Evolutionary conservation across 495 filamentous ascomycete species (phyloP).

Genomic region (Aspergillus cavernicola): DNA sequence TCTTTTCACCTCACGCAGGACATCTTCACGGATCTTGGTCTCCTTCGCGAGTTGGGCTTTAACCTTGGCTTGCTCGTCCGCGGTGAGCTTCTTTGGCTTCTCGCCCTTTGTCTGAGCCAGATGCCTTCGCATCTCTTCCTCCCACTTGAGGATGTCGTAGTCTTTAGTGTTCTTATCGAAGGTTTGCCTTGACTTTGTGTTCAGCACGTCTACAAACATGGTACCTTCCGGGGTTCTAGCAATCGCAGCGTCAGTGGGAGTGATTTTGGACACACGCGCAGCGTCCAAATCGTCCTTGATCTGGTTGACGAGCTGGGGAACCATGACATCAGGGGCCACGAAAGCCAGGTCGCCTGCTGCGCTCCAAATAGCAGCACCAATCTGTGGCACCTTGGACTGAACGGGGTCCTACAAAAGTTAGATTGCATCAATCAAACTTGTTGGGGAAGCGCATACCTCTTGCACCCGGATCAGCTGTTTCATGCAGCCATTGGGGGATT

Average conservation of each 20-base stretch:
- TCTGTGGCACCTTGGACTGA: conserved; percentile 35
- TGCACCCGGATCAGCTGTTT: conserved; percentile 38
- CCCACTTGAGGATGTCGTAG: conserved; percentile 95
- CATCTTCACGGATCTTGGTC: conserved; percentile 64
- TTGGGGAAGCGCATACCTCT: conserved; percentile 13
- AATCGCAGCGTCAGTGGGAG: conserved; percentile 85
- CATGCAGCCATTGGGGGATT: conserved; percentile 47
- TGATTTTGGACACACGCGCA: conserved; percentile 61
- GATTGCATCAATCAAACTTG: neutral
- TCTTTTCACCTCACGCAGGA: conserved; percentile 62
- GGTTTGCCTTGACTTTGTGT: conserved; percentile 64
- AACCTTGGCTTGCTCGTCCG: conserved; percentile 84
- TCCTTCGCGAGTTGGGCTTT: conserved; percentile 90
- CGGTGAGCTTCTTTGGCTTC: conserved; percentile 81
- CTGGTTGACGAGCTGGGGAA: conserved; percentile 68
- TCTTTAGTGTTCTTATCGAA: conserved; percentile 84
- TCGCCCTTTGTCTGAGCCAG: conserved; percentile 88
- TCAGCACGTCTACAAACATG: conserved; percentile 83
- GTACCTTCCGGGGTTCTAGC: conserved; percentile 84
- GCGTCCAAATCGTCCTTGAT: conserved; percentile 68
- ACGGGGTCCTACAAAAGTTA: conserved; percentile 27
- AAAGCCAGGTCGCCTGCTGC: conserved; percentile 90
- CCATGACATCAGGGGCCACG: conserved; percentile 80
- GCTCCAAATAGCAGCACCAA: conserved; percentile 68
- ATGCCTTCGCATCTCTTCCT: conserved; percentile 84